Conservation (phyloP, 2,329 filamentous ascomycete species). For the Cordyceps pruinosa region DNA sequence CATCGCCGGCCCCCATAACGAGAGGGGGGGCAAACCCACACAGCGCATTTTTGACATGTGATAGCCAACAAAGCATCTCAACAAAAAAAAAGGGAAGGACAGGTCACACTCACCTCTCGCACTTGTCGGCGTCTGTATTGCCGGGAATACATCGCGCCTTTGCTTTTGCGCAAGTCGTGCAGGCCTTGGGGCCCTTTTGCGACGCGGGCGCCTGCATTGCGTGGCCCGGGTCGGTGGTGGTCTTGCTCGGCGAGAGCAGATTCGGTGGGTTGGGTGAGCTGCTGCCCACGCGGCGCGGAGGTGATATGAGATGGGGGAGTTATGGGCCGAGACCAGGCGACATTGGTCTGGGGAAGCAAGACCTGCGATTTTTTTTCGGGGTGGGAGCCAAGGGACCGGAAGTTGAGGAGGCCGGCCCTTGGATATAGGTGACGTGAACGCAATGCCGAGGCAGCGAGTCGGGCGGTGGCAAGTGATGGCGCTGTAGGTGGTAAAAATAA, state of each 20-base stretch:
- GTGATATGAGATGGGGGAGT: conserved; percentile 3
- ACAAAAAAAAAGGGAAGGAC: background rate
- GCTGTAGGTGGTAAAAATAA: background rate
- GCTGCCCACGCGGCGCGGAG: background rate
- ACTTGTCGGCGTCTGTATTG: conserved; percentile 32
- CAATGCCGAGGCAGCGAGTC: background rate
- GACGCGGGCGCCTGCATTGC: conserved; percentile 23
- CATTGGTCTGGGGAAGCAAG: background rate
- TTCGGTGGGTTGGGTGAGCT: conserved; percentile 9
- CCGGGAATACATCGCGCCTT: conserved; percentile 44
- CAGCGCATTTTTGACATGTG: conserved; percentile 4
- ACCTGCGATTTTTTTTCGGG: background rate
- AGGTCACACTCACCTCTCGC: conserved; percentile 36
- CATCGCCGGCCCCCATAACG: background rate
- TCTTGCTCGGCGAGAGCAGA: background rate
- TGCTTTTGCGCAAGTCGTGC: conserved; percentile 44
- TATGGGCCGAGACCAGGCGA: conserved; percentile 6
- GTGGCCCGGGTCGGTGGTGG: background rate
- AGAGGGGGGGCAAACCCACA: background rate
- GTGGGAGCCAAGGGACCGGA: no score
- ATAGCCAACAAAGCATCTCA: conserved; percentile 7
- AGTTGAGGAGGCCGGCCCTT: no score
- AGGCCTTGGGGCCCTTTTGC: conserved; percentile 42
- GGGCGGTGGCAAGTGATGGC: no score
- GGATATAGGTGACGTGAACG: no score